Conservation (phyloP, 148 eudicot species). For the Heliamphora exappendiculata region DNA sequence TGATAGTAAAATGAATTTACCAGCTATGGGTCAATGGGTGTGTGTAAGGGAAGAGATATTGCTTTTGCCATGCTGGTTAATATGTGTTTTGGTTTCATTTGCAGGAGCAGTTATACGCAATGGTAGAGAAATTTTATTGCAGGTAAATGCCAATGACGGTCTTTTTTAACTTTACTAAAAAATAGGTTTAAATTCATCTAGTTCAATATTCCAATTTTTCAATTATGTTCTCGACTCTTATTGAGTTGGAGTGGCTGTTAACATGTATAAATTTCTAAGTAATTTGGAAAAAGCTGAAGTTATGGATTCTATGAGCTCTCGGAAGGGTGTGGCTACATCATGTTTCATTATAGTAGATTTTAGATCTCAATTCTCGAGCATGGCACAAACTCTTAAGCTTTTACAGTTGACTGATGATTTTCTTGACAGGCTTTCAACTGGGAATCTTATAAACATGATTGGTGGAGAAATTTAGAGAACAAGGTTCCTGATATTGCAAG, state of each 20-base stretch:
- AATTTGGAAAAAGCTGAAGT: conserved; percentile 1
- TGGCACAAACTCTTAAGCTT: not conserved
- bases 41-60: not conserved
- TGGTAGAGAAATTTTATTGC: conserved; percentile 77
- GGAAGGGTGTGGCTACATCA: not conserved
- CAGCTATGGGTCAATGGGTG: not conserved
- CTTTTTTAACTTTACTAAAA: conserved; percentile 3
- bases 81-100: conserved; percentile 17
- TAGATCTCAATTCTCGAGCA: not conserved
- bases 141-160: conserved; percentile 36
- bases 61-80: conserved; percentile 8
- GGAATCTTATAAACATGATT: conserved; percentile 85
- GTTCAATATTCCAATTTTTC: not conserved
- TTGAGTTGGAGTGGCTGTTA: not conserved
- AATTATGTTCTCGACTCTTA: not conserved
- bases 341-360: not conserved
- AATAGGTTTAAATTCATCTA: not conserved
- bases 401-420: not conserved
- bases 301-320: not conserved
- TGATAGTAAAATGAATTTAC: not conserved
- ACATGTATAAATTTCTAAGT: not conserved
- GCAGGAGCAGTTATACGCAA: conserved; percentile 48
- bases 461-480: conserved; percentile 76
- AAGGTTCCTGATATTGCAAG: conserved; percentile 74
- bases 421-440: conserved; percentile 75